Conservation (phyloP, 257 asterid genomes). For the Fraxinus quadrangulata region DNA sequence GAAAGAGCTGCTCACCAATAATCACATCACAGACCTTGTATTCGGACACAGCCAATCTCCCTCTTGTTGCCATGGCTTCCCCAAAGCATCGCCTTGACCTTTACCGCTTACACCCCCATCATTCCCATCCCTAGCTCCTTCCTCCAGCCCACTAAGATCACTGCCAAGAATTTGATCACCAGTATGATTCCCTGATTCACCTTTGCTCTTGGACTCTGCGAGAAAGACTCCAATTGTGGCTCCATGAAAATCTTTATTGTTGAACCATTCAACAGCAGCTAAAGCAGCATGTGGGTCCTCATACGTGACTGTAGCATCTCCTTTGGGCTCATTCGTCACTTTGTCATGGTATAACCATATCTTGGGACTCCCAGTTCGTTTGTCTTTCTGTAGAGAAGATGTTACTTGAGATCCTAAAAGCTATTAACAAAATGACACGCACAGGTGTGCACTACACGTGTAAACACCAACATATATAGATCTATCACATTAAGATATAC, state of each 20-base stretch:
- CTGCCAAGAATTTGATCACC: constrained; percentile 38
- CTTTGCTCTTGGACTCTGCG: constrained; percentile 92
- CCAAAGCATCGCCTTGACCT: constrained; percentile 80
- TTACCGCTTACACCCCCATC: constrained; percentile 83
- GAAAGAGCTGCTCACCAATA: constrained; percentile 96
- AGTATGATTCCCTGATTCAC: constrained; percentile 45
- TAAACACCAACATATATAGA: neutral
- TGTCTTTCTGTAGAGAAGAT: constrained; percentile 66
- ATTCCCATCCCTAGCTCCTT: constrained; percentile 48
- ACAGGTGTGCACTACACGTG: neutral
- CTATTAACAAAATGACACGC: neutral
- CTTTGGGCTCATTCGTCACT: constrained; percentile 91
- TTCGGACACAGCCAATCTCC: constrained; percentile 96
- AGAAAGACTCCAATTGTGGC: constrained; percentile 76
- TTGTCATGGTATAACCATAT: constrained; percentile 94
- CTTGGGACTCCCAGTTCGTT: constrained; percentile 89
- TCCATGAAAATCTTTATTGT: constrained; percentile 94
- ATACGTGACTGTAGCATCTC: constrained; percentile 96
- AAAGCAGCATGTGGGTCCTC: constrained; percentile 99
- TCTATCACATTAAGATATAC: neutral
- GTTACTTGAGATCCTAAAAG: neutral
- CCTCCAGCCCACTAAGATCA: constrained; percentile 57
- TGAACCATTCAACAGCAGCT: constrained; percentile 98
- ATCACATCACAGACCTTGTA: constrained; percentile 99
- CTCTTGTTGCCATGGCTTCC: constrained; percentile 93